These are phyloP conservation scores for Avena atlantica DNA, from an alignment of 176 grass and related monocot species.

Conservation along the genomic window DNA sequence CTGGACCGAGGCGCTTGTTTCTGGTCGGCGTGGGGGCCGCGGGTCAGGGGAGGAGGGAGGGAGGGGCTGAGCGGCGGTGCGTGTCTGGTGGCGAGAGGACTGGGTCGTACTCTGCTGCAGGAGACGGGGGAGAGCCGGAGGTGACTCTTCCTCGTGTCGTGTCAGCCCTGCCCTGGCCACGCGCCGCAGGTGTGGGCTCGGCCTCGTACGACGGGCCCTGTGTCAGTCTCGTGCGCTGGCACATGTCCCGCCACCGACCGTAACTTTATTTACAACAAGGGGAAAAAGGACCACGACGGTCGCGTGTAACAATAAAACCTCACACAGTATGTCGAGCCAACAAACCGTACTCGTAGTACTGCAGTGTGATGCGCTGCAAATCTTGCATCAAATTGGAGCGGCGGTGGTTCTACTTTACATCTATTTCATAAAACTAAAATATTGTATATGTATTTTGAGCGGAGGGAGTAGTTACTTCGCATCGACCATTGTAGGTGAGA, in stretches of 20 bases:
- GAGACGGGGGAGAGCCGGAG: background rate
- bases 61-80: background rate
- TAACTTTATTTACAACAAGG: background rate
- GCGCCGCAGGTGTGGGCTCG: background rate
- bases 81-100: background rate
- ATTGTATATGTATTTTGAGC: no score
- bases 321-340: no score
- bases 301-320: no score
- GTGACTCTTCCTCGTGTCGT: background rate
- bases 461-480: no score
- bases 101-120: background rate
- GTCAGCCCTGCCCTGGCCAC: no score
- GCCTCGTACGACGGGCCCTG: background rate
- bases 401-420: no score
- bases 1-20: conserved; percentile 42
- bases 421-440: no score
- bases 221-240: background rate
- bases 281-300: no score
- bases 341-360: no score
- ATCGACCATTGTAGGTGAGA: no score
- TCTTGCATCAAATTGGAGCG: no score
- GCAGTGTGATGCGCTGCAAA: no score
- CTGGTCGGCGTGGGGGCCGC: background rate
- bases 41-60: background rate
- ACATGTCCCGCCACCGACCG: background rate